Evolutionary conservation across 768 basidiomycete genomes (phyloP).

Genomic region (Tulasnella sp.): DNA sequence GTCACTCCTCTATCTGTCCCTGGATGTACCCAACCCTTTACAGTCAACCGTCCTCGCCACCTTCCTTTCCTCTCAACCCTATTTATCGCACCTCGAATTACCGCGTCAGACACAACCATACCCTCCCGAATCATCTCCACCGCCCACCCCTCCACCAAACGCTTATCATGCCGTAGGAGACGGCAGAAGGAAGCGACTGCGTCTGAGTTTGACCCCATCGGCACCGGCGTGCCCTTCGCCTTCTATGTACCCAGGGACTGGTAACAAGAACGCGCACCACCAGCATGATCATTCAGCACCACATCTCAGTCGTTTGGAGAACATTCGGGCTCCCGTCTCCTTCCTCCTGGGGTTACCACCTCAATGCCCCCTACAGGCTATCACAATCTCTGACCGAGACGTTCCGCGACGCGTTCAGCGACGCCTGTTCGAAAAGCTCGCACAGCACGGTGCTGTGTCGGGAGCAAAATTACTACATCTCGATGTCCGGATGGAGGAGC

Average conservation of each 20-base stretch:
- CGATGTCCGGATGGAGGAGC: neutral
- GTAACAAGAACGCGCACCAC: neutral
- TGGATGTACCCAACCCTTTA: neutral
- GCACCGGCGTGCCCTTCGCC: neutral
- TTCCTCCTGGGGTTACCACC: constrained; percentile 9
- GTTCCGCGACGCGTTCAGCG: constrained; percentile 4
- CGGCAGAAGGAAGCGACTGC: neutral
- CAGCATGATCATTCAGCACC: neutral
- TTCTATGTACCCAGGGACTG: neutral
- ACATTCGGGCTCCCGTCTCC: constrained; percentile 5
- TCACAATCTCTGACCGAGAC: constrained; percentile 7
- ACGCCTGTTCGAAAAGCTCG: constrained; percentile 12
- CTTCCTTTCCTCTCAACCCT: constrained; percentile 4
- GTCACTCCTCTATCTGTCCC: neutral
- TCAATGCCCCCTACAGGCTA: constrained; percentile 4
- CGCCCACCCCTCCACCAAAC: neutral
- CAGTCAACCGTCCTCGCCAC: neutral
- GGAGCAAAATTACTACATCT: constrained; percentile 2
- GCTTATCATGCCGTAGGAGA: neutral
- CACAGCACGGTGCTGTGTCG: neutral
- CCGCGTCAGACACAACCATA: neutral
- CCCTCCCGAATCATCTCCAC: neutral
- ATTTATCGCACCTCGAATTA: neutral
- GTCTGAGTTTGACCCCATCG: neutral
- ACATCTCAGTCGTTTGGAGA: neutral